These are phyloP conservation scores for Blastobotrys arbuscula DNA, from an alignment of 1,139 yeast genomes.

Conservation along the genomic window DNA sequence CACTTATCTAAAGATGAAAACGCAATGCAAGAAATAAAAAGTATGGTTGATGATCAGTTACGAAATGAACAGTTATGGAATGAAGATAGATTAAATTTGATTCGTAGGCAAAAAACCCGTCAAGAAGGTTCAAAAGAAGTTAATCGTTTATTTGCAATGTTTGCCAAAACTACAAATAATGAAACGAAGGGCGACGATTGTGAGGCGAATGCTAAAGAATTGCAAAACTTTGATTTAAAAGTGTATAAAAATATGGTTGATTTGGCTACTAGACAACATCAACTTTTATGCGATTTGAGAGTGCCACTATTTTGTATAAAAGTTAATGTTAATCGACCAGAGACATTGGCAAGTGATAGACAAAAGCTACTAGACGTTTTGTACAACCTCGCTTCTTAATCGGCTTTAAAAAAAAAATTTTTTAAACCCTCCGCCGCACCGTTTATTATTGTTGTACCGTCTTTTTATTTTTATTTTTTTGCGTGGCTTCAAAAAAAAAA, in stretches of 20 bases:
- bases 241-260: constrained; percentile 19
- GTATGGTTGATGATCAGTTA: constrained; percentile 23
- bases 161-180: constrained; percentile 12
- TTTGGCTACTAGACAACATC: constrained; percentile 18
- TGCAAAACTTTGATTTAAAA: constrained; percentile 19
- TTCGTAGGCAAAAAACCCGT: constrained; percentile 15
- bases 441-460: neutral
- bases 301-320: constrained; percentile 27
- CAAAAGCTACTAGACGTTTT: constrained; percentile 22
- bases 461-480: neutral
- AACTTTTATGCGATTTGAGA: constrained; percentile 20
- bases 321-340: constrained; percentile 7
- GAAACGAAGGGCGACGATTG: neutral
- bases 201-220: constrained; percentile 8
- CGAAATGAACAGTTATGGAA: constrained; percentile 23
- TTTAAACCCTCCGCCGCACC: neutral
- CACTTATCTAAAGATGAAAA: constrained; percentile 19
- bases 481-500: neutral
- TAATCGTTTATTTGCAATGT: constrained; percentile 19
- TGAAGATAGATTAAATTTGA: constrained; percentile 18
- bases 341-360: constrained; percentile 15
- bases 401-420: no score
- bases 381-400: constrained; percentile 16
- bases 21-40: constrained; percentile 19
- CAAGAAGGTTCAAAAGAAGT: constrained; percentile 19